Evolutionary conservation across 176 grass and related monocot genomes (phyloP), one percentile per base, ranked within the genome.

Genomic region (Phyllostachys edulis): DNA sequence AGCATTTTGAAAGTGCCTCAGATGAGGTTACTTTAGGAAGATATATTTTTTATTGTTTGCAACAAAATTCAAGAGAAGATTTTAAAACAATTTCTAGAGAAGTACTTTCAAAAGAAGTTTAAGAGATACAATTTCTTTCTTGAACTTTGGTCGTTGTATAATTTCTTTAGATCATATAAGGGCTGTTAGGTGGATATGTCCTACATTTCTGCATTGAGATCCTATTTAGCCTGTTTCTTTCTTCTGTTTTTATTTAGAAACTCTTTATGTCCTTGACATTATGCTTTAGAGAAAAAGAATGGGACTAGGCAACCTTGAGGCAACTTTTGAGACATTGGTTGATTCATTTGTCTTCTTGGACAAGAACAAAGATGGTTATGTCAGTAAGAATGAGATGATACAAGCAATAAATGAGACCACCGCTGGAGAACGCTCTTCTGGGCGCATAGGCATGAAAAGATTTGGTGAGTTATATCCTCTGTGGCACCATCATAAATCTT

Each of bases 331-430:
- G 82, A 94, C 89, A 18, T 46, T 99, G 71, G 96, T 99, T 46
- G 90, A 96, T 47, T 88, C 96, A 47, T 99, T 99, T 85, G 96
- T 99, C 49, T 99, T 99, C 86, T 85, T 99, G 91, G 96, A 99
- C 76, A 86, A 94, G 84, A 99, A 99, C 87, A 96, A 96, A 85
- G 96, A 99, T 89, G 96, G 96, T 13, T 99, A 99, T 92, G 96
- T 99, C 70, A 96, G 96, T 76, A 99, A 89, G 86, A 93, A 81
- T 18, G 96, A 99, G 90, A 93, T 96, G 91, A 89, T 99, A 36
- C 85, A 96, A 85, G 89, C 96, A 40, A 96, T 99, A 87, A 99
- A 99, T 51, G 96, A 99, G 88, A 99, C 96, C 5, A 89, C 54
- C 46, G 71, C 73, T 78, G 96, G 96, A 24, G 96, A 99, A 74